Evolutionary conservation across 257 asterid genomes (phyloP).

Genomic region (Salvia hispanica): DNA sequence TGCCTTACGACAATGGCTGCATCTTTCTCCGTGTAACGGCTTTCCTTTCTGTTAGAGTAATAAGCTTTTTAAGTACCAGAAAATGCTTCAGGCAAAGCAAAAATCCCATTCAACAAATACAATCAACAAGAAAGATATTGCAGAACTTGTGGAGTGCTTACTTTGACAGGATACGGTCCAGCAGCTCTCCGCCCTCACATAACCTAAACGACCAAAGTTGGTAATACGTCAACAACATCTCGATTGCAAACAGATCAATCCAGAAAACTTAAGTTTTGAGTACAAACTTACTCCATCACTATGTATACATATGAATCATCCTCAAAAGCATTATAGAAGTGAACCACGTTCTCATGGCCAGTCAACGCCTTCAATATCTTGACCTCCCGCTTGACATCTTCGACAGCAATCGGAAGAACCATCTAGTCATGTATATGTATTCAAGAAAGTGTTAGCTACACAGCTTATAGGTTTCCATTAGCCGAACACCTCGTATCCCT

Average conservation of each 20-base stretch:
- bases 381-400: constrained; percentile 97
- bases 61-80: constrained; percentile 30
- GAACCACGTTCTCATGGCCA: constrained; percentile 97
- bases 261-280: constrained; percentile 13
- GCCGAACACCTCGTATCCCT: constrained; percentile 15
- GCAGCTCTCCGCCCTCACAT: constrained; percentile 98
- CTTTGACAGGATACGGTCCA: constrained; percentile 93
- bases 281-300: constrained; percentile 88
- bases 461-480: neutral
- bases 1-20: constrained; percentile 96
- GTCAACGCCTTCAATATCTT: constrained; percentile 91
- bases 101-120: constrained; percentile 14
- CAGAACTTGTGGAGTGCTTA: constrained; percentile 38
- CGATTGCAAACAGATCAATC: constrained; percentile 15
- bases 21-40: constrained; percentile 97
- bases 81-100: constrained; percentile 21
- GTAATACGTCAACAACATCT: constrained; percentile 24
- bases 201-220: constrained; percentile 48
- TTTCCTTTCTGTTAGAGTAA: constrained; percentile 78
- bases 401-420: constrained; percentile 97
- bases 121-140: neutral
- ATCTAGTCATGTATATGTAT: constrained; percentile 54
- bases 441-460: constrained; percentile 24
- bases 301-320: constrained; percentile 86
- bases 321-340: constrained; percentile 88